phyloP scores from a whole-genome alignment of 805 yeast genomes.

The Candida sanyiensis region DNA sequence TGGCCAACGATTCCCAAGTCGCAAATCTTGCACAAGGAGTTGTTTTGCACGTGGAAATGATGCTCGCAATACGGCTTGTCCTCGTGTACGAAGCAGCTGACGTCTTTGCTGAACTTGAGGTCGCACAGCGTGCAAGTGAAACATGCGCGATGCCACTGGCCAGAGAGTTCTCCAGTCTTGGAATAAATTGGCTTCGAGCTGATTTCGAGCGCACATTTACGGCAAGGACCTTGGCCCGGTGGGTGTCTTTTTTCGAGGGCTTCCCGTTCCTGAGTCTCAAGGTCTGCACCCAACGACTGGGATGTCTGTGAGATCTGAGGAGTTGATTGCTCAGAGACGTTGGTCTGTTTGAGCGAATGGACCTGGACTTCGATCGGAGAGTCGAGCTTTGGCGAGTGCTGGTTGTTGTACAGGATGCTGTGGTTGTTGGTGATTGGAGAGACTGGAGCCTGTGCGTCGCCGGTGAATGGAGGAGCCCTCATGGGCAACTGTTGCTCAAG shows the following conservation, averaged over 20 bases:
- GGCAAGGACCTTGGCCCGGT: constrained; percentile 78
- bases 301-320: too few relatives aligned
- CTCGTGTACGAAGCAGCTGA: constrained; percentile 67
- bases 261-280: too few relatives aligned
- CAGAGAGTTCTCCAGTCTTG: constrained; percentile 74
- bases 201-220: constrained; percentile 59
- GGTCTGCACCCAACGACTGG: too few relatives aligned
- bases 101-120: constrained; percentile 49
- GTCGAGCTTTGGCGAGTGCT: background rate
- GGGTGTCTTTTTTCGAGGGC: constrained; percentile 26
- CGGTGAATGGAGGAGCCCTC: too few relatives aligned
- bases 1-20: constrained; percentile 79
- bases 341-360: constrained; percentile 3
- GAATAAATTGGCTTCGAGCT: constrained; percentile 68
- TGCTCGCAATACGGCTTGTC: constrained; percentile 78
- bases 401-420: constrained; percentile 2
- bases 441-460: background rate
- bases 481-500: background rate
- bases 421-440: background rate
- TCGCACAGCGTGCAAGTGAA: constrained; percentile 69
- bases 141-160: constrained; percentile 92
- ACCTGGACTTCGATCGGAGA: constrained; percentile 5
- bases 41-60: constrained; percentile 72
- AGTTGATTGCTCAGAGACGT: constrained; percentile 7
- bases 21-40: constrained; percentile 70